phyloP scores from a whole-genome alignment of 2,329 filamentous ascomycete species.

The Cordyceps pruinosa region DNA sequence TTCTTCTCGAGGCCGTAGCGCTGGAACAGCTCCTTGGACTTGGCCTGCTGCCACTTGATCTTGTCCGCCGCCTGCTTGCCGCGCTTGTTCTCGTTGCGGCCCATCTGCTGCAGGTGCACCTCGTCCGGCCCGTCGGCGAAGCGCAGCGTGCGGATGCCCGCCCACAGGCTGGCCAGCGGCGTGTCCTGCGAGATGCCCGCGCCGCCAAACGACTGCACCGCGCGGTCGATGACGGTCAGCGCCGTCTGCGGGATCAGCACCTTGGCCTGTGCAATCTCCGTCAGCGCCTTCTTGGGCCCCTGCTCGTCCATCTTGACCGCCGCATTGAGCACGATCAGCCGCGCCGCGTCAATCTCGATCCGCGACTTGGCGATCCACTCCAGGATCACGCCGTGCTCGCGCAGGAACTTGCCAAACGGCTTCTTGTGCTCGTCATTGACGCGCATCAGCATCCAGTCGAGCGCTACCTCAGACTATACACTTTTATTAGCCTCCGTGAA shows the following conservation, averaged over 20 bases:
- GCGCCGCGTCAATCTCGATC: conserved; percentile 88
- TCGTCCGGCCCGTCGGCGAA: conserved; percentile 94
- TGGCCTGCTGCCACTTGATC: conserved; percentile 58
- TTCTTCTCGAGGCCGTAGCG: conserved; percentile 42
- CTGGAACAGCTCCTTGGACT: conserved; percentile 58
- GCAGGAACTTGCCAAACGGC: conserved; percentile 81
- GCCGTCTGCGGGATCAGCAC: conserved; percentile 78
- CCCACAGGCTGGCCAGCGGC: conserved; percentile 79
- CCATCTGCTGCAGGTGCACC: conserved; percentile 81
- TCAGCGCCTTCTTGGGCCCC: conserved; percentile 81
- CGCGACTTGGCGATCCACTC: conserved; percentile 91
- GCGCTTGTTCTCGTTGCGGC: conserved; percentile 70
- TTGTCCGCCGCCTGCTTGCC: conserved; percentile 53
- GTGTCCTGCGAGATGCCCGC: conserved; percentile 93
- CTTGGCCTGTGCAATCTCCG: conserved; percentile 94
- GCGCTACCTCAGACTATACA: conserved; percentile 67
- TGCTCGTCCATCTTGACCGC: conserved; percentile 89
- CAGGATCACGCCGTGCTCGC: conserved; percentile 87
- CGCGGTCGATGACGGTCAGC: conserved; percentile 84
- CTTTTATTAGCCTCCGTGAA: background rate
- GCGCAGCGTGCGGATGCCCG: conserved; percentile 70
- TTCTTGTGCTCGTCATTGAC: conserved; percentile 89
- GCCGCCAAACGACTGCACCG: conserved; percentile 86
- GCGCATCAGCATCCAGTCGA: conserved; percentile 91
- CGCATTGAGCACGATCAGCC: conserved; percentile 86